Conservation (phyloP, 148 eudicot genomes). For the Beta vulgaris region DNA sequence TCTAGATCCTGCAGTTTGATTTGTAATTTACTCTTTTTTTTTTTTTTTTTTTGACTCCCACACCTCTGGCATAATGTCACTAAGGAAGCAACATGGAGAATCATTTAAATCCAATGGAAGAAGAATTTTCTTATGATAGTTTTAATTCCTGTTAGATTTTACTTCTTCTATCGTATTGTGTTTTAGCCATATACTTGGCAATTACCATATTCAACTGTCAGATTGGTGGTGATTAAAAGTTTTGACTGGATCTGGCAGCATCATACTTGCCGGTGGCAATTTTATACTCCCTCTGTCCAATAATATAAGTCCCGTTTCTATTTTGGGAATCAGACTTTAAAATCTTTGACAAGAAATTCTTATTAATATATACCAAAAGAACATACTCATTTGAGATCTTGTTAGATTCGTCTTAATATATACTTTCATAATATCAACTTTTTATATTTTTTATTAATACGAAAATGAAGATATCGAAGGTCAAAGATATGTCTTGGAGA, state of each 20-base stretch:
- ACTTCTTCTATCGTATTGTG: not conserved
- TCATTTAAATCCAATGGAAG: not conserved
- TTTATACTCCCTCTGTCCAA: no score
- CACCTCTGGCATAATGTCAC: slow-evolving; percentile 2
- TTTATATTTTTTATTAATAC: no score
- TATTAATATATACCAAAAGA: no score
- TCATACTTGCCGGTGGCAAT: not conserved
- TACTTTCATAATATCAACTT: no score
- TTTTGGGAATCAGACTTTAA: no score
- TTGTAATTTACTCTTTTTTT: not conserved
- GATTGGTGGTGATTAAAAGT: not conserved
- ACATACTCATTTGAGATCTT: no score
- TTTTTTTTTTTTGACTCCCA: not conserved
- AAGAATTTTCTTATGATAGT: not conserved
- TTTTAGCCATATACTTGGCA: not conserved
- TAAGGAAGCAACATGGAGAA: not conserved
- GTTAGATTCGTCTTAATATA: no score
- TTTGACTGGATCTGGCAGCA: not conserved
- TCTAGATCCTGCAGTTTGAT: not conserved
- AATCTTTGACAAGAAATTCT: no score
- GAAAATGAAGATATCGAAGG: no score
- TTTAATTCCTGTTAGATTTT: not conserved
- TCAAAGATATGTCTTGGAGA: no score
- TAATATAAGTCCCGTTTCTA: no score
- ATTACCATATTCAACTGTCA: not conserved